Evolutionary conservation across 2,329 filamentous ascomycete species (phyloP), one percentile per base, ranked within the genome.

Genomic region (Curvularia sp.): DNA sequence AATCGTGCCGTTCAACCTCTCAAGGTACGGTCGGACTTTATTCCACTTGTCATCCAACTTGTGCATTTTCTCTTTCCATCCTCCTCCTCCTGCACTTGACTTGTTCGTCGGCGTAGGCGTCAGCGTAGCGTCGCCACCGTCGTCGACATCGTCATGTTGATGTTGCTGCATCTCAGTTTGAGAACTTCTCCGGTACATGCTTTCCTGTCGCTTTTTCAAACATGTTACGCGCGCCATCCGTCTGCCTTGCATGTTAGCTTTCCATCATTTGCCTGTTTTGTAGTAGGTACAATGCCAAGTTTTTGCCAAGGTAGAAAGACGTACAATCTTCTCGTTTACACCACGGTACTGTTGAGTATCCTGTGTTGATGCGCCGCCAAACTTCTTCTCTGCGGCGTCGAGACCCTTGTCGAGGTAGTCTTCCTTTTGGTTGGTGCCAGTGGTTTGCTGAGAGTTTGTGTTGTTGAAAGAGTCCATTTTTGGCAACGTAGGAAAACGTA

Each of bases 161-260:
- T 31, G 28, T 28, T 28, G 5, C 12, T 13, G 22, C 0, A 15
- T 5, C 13, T 56, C 79, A 83, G 67, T 83, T 82, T 46, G 80
- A 82, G 70, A 82, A 65, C 72, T 84, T 83, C 12, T 79, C 72
- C 8, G 83, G 79, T 10, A 84, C 76, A 8, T 83, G 63, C 65
- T 80, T 81, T 51, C 81, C 84, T 58, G 83, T 84, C 7, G 71
- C 63, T 69, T 83, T 82, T 71, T 86, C 83, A 53, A 85, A 85
- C 64, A 81, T 66, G 20, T 74, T 76, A 53, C 84, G 76, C 4
- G 76, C 80, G 42, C 75, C 72, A 69, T 86, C 83, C 55, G 83
- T 85, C 73, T 76, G 53, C 54, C 1, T 22, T 18, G 12, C 9
- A 5, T 35, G 48, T 41, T 46, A 49, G 58, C 24, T 18, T 18